phyloP scores from a whole-genome alignment of 352 stramenopile species.

The Pythium dissimile region DNA sequence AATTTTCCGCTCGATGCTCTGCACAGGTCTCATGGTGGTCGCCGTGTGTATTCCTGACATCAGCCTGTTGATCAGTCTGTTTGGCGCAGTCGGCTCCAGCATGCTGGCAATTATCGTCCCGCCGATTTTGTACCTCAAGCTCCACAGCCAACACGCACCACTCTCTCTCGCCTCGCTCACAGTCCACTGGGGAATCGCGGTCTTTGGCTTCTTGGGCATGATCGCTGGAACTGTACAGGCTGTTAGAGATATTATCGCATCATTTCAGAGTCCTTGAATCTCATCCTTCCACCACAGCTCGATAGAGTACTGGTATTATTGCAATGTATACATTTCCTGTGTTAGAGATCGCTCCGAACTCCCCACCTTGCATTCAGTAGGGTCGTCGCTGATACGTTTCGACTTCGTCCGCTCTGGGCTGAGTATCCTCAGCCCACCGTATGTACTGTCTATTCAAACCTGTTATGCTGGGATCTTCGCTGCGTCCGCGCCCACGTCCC shows the following conservation, averaged over 20 bases:
- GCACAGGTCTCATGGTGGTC: conserved; percentile 66
- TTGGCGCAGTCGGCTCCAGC: conserved; percentile 73
- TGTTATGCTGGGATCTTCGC: no score
- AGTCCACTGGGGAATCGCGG: conserved; percentile 46
- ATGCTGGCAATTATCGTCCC: conserved; percentile 81
- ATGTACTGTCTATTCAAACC: conserved; percentile 6
- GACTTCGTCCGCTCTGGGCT: no score
- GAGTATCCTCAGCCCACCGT: neutral
- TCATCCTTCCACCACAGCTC: neutral
- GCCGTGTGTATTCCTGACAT: conserved; percentile 74
- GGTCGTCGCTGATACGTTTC: no score
- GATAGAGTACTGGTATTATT: conserved; percentile 1
- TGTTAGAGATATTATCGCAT: conserved; percentile 41
- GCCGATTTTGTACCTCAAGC: conserved; percentile 56
- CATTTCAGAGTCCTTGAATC: conserved; percentile 14
- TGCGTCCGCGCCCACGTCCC: no score
- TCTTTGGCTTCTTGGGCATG: conserved; percentile 63
- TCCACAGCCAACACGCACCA: conserved; percentile 21
- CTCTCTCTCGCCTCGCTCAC: conserved; percentile 37
- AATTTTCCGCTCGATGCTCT: conserved; percentile 81
- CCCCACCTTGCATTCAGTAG: conserved; percentile 3
- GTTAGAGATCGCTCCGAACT: neutral
- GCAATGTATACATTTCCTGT: conserved; percentile 5
- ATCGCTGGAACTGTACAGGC: conserved; percentile 57
- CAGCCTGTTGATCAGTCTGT: conserved; percentile 72